Base-by-base conservation (phyloP, 768 basidiomycete genomes). In the Naganishia randhawae region DNA sequence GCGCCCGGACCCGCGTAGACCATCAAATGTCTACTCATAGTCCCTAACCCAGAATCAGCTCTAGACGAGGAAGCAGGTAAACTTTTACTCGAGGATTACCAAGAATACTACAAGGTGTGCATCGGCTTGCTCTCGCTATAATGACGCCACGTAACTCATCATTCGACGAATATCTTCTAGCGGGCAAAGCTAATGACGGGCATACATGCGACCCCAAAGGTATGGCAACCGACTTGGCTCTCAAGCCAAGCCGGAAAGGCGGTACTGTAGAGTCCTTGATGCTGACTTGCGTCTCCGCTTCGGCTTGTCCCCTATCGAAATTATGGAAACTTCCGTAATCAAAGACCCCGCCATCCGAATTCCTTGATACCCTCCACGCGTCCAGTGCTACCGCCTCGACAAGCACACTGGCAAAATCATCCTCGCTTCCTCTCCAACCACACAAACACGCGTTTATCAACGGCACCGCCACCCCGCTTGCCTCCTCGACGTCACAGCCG, bases 1-100 rank as follows among this genome's bases (percentile, higher is more conserved):
- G 7, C 1, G 2, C 45, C 4, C 4, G 3, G 19, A 22, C 45
- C 6, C 51, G 27, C 17, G 7, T 52, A 81, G 80, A 94, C 92
- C 32, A 88, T 97, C 72, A 94, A 93, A 78, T 96, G 94, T 76
- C 86, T 98, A 52, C 85, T 98, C 70, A 97, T 98, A 72, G 93
- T 93, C 76, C 94, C 94, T 33, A 96, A 96, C 77, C 92, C 95
- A 35, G 94, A 97, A 79, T 94, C 91, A 9, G 95, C 94, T 0
- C 83, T 97, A 54, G 92, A 97, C 78, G 94, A 97, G 77, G 92
- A 96, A 77, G 94, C 94, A 0, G 95, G 94, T 27, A 95, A 92
- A 78, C 84, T 95, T 57, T 81, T 96, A 42, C 82, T 95, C 52
- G 78, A 95, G 76, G 87, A 94, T 69, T 98, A 96, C 78, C 86